These are phyloP conservation scores for Agaricus sinodeliciosus DNA, from an alignment of 768 basidiomycete genomes.

Conservation along the genomic window DNA sequence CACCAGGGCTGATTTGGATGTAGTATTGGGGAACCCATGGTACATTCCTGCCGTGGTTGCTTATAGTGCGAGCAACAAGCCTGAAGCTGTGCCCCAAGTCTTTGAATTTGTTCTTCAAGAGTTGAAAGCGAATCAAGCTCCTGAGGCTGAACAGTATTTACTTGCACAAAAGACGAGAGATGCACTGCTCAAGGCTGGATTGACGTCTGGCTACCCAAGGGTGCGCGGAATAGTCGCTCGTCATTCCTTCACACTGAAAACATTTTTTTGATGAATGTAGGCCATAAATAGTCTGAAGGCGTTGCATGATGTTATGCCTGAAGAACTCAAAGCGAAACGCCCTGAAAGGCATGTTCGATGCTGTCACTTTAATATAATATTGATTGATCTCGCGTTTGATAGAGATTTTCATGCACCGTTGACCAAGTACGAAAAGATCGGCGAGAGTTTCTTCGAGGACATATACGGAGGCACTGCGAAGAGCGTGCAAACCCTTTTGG, in stretches of 20 bases:
- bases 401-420: constrained; percentile 38
- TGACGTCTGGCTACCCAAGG: constrained; percentile 51
- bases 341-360: constrained; percentile 33
- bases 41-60: constrained; percentile 50
- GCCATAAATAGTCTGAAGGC: constrained; percentile 51
- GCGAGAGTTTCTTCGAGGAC: constrained; percentile 35
- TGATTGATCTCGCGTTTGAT: background rate
- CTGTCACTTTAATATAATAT: background rate
- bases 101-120: constrained; percentile 44
- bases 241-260: background rate
- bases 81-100: constrained; percentile 51
- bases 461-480: constrained; percentile 54
- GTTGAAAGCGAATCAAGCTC: constrained; percentile 22
- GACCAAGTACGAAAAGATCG: constrained; percentile 35
- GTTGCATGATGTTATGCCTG: constrained; percentile 46
- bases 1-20: background rate
- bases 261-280: constrained; percentile 19
- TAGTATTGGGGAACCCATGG: constrained; percentile 43
- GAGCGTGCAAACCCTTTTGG: constrained; percentile 39
- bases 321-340: constrained; percentile 40
- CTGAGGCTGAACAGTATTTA: constrained; percentile 11
- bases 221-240: constrained; percentile 23
- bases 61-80: constrained; percentile 51
- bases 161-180: constrained; percentile 55
- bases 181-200: constrained; percentile 53